phyloP scores from a whole-genome alignment of 225 moss, liverwort and hornwort genomes.

The Sphagnum contortum region DNA sequence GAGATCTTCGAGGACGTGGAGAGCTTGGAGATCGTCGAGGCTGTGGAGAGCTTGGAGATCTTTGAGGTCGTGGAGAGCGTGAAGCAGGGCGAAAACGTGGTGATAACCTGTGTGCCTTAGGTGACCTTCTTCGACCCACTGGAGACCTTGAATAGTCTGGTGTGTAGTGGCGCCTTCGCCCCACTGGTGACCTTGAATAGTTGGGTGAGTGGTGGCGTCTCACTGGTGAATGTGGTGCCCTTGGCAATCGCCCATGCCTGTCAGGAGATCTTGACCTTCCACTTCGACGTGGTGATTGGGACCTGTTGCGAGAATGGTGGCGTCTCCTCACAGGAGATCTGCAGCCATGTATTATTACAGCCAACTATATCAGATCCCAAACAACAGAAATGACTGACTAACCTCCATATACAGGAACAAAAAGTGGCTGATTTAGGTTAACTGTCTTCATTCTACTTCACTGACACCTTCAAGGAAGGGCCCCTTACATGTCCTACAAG shows the following conservation, averaged over 20 bases:
- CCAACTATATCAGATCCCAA: neutral
- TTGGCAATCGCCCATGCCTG: conserved; percentile 35
- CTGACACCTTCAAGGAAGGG: too few species aligned
- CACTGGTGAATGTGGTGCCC: conserved; percentile 37
- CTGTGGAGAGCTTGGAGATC: conserved; percentile 66
- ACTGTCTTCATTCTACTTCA: too few species aligned
- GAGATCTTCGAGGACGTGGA: too few species aligned
- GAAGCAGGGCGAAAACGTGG: conserved; percentile 52
- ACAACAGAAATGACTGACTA: too few species aligned
- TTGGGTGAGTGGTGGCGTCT: conserved; percentile 56
- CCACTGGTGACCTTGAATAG: conserved; percentile 69
- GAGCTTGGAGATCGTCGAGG: too few species aligned
- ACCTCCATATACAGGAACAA: too few species aligned
- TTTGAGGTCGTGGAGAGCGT: conserved; percentile 58
- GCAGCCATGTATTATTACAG: conserved; percentile 3
- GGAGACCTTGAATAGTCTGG: conserved; percentile 68
- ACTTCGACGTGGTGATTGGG: conserved; percentile 77
- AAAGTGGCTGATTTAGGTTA: too few species aligned
- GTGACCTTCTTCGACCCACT: conserved; percentile 66
- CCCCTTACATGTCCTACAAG: too few species aligned
- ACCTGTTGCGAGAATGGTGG: conserved; percentile 51
- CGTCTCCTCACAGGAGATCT: conserved; percentile 65
- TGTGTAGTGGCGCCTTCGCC: conserved; percentile 70
- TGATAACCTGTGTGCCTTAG: conserved; percentile 54
- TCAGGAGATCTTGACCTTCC: conserved; percentile 54